Conservation (phyloP, 2,329 filamentous ascomycete genomes). For the Pseudogymnoascus sp. region DNA sequence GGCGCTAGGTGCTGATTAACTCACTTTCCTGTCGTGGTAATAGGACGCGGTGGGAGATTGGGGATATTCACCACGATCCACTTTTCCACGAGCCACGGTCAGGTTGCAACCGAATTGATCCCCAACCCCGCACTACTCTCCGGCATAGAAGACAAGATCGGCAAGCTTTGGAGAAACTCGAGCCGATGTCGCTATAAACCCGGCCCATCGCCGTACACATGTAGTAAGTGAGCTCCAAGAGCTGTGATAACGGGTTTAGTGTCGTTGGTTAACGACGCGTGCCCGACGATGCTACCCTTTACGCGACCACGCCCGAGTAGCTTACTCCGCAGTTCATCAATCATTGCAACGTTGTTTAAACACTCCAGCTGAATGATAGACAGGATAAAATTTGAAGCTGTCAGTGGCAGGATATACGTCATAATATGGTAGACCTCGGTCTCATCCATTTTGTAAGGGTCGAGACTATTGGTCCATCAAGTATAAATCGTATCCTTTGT, state of each 20-base stretch:
- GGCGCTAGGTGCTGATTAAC: not conserved
- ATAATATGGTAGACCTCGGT: not conserved
- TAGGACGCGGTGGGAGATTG: not conserved
- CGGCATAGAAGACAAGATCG: not conserved
- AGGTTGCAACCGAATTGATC: not conserved
- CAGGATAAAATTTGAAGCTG: not conserved
- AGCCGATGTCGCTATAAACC: conserved; percentile 3
- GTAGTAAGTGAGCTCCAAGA: not conserved
- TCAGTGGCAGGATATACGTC: not conserved
- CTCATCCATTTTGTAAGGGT: not conserved
- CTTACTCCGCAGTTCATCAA: not conserved
- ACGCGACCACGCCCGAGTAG: not conserved
- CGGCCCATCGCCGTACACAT: not conserved
- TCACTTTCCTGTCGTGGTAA: not conserved
- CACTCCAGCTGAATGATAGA: not conserved
- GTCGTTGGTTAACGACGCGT: not conserved
- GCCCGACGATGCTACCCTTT: not conserved
- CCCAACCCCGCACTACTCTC: not conserved
- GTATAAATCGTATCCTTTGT: too few species aligned
- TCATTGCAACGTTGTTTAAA: not conserved
- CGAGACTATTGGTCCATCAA: not conserved
- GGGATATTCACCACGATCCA: not conserved
- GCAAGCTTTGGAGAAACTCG: not conserved
- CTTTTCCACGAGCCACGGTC: not conserved
- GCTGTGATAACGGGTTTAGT: not conserved